These are phyloP conservation scores for Triangularia setosa DNA, from an alignment of 2,329 filamentous ascomycete species.

Conservation along the genomic window DNA sequence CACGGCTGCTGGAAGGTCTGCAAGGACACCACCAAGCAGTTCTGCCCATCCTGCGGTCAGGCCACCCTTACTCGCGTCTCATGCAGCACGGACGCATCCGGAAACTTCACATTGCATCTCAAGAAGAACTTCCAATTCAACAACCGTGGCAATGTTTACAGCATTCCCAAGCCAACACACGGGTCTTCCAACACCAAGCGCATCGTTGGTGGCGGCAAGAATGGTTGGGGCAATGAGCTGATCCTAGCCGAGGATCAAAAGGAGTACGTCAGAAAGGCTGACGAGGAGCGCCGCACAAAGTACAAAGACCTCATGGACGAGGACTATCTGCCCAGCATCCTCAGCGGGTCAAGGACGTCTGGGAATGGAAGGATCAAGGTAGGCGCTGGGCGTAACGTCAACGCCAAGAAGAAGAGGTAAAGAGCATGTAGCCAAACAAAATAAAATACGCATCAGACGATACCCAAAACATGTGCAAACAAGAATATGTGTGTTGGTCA, in stretches of 20 bases:
- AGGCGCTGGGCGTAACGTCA: constrained; percentile 82
- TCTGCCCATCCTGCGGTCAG: constrained; percentile 88
- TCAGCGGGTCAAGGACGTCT: constrained; percentile 72
- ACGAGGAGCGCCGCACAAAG: constrained; percentile 61
- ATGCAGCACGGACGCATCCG: constrained; percentile 77
- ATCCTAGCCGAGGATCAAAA: constrained; percentile 95
- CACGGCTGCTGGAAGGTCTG: constrained; percentile 87
- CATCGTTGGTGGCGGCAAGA: constrained; percentile 68
- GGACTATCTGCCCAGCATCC: constrained; percentile 80
- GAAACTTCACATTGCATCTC: constrained; percentile 79
- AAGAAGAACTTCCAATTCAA: constrained; percentile 97
- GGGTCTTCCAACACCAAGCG: constrained; percentile 76
- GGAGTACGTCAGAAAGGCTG: constrained; percentile 68
- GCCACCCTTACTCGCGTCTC: constrained; percentile 78
- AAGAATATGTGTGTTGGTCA: background rate
- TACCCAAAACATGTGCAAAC: background rate
- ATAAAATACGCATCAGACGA: background rate
- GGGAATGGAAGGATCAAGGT: constrained; percentile 65
- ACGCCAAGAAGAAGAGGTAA: constrained; percentile 64
- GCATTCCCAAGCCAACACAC: constrained; percentile 83
- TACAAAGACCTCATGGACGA: constrained; percentile 89
- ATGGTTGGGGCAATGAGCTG: constrained; percentile 79
- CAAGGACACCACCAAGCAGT: constrained; percentile 82
- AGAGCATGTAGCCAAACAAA: background rate
- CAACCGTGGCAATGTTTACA: constrained; percentile 86